A percentile compares a stretch with the other conserved stretches of the same genome.
Conservation (phyloP, 345 rosid genomes). For the Linum tenue region DNA sequence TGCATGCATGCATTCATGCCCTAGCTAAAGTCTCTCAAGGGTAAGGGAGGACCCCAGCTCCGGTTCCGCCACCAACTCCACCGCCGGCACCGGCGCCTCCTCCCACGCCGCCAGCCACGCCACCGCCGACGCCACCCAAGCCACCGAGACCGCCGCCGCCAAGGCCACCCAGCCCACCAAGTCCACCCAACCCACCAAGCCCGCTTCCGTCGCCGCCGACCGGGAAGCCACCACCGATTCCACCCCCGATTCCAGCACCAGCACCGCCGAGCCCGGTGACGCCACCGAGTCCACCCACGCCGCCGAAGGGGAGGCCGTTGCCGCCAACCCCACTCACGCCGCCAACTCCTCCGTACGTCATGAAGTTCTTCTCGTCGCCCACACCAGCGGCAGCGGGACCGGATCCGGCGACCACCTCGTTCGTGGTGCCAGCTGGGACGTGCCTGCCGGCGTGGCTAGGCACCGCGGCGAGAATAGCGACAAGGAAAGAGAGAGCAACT, state of each 20-base stretch:
- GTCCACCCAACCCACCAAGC: slow-evolving; percentile 21
- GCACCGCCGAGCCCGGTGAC: slow-evolving; percentile 30
- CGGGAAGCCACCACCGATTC: slow-evolving; percentile 13
- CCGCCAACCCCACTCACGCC: slow-evolving; percentile 54
- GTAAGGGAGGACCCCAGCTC: slow-evolving; percentile 12
- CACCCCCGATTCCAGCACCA: slow-evolving; percentile 23
- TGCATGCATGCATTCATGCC: neutral
- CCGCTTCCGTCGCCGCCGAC: slow-evolving; percentile 27
- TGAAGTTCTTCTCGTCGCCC: slow-evolving; percentile 62
- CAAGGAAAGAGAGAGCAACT: neutral
- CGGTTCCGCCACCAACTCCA: slow-evolving; percentile 18
- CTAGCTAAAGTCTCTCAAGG: neutral
- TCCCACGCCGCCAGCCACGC: slow-evolving; percentile 12
- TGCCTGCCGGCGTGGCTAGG: neutral
- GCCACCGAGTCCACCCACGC: slow-evolving; percentile 41
- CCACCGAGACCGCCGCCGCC: slow-evolving; percentile 17
- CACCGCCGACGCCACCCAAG: slow-evolving; percentile 16
- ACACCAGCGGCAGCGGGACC: slow-evolving; percentile 30
- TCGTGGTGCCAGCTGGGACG: neutral
- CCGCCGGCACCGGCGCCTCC: slow-evolving; percentile 9
- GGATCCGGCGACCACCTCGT: neutral
- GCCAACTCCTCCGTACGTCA: slow-evolving; percentile 53
- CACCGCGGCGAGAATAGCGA: neutral
- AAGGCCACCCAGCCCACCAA: neutral
- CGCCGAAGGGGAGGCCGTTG: slow-evolving; percentile 12